Percentiles rank a stretch among this genome's conserved stretches.
phyloP scores from a whole-genome alignment of 495 filamentous ascomycete species.

The Cercophora scortea region DNA sequence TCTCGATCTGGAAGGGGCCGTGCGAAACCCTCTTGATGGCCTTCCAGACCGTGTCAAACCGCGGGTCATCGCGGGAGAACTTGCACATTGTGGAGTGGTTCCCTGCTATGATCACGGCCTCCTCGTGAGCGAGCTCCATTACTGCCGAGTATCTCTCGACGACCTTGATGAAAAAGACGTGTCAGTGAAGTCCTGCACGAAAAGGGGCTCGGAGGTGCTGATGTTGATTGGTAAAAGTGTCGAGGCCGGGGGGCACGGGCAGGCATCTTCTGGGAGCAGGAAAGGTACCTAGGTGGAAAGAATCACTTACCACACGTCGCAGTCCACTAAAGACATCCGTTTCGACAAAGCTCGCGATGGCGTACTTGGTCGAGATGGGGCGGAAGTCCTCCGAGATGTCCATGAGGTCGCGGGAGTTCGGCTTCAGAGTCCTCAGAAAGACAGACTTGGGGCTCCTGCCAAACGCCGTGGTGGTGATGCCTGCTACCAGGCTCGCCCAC shows the following conservation, averaged over 20 bases:
- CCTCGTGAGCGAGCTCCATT: slow-evolving; percentile 8
- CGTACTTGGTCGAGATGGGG: background rate
- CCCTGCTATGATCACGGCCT: slow-evolving; percentile 4
- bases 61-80: background rate
- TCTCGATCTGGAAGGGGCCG: background rate
- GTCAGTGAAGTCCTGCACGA: too few species aligned
- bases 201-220: too few species aligned
- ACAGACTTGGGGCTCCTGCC: background rate
- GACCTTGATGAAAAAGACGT: background rate
- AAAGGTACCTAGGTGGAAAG: background rate
- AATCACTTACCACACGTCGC: slow-evolving; percentile 2
- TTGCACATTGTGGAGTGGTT: slow-evolving; percentile 10
- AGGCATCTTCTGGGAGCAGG: too few species aligned
- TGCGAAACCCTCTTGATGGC: slow-evolving; percentile 13
- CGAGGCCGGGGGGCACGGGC: too few species aligned
- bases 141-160: slow-evolving; percentile 8
- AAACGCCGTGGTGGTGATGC: slow-evolving; percentile 3
- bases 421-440: background rate
- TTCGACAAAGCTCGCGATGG: slow-evolving; percentile 9
- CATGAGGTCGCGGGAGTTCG: slow-evolving; percentile 3
- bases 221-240: too few species aligned
- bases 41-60: slow-evolving; percentile 8
- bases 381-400: slow-evolving; percentile 10
- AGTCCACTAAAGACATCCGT: background rate
- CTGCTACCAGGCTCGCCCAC: slow-evolving; percentile 4